These are phyloP conservation scores for Fonsecaea erecta DNA, from an alignment of 2,329 filamentous ascomycete species.

Conservation along the genomic window DNA sequence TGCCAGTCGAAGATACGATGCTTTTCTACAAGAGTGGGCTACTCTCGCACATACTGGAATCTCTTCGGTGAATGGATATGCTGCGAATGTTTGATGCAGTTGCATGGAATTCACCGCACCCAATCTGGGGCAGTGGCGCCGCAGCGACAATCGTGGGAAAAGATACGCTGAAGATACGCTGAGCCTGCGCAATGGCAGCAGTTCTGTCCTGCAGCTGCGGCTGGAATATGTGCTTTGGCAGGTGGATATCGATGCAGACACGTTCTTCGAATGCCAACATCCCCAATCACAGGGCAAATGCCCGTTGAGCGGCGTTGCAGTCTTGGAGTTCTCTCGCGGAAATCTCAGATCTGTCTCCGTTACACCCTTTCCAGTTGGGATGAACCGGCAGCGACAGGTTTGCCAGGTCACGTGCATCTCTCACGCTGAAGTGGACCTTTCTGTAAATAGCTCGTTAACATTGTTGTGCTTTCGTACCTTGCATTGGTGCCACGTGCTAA, in stretches of 20 bases:
- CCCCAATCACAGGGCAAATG: not conserved
- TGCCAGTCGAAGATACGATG: not conserved
- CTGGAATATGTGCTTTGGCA: not conserved
- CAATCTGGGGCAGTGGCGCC: not conserved
- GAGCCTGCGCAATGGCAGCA: not conserved
- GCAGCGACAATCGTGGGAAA: not conserved
- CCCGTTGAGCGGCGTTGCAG: not conserved
- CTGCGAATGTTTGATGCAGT: not conserved
- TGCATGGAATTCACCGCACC: not conserved
- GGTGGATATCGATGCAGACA: not conserved
- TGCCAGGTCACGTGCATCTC: not conserved
- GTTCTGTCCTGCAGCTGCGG: not conserved
- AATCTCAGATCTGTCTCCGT: not conserved
- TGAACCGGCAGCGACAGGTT: not conserved
- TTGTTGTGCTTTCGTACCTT: constrained; percentile 1
- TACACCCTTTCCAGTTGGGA: not conserved
- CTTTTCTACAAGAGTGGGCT: not conserved
- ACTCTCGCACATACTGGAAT: not conserved
- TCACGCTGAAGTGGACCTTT: not conserved
- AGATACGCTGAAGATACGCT: no score
- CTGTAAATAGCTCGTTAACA: constrained; percentile 5
- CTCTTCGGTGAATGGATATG: not conserved
- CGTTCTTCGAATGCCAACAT: not conserved
- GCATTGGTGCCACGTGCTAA: constrained; percentile 6
- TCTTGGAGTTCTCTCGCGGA: not conserved